These are phyloP conservation scores for Beauveria sp. DNA, from an alignment of 2,329 filamentous ascomycete species.

Conservation along the genomic window DNA sequence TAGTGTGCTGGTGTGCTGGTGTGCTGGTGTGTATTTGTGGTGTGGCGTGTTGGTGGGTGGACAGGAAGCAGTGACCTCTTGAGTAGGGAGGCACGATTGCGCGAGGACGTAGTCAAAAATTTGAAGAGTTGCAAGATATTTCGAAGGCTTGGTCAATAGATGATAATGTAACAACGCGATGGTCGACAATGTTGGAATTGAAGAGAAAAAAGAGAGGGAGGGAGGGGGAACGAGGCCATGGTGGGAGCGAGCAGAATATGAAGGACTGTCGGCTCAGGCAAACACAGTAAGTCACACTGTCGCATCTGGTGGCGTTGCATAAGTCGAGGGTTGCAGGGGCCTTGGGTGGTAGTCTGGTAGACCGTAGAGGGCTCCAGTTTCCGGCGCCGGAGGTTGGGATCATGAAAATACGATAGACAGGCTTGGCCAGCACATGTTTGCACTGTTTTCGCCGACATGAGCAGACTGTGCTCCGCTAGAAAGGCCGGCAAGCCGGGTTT, in stretches of 20 bases:
- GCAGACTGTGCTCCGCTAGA: background rate
- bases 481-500: background rate
- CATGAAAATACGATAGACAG: background rate
- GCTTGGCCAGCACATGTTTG: background rate
- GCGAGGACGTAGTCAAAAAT: background rate
- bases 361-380: conserved; percentile 1
- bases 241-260: conserved; percentile 12
- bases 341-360: background rate
- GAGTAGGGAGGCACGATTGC: background rate
- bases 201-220: conserved; percentile 11
- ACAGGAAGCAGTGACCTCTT: background rate
- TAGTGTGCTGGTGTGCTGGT: background rate
- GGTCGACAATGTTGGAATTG: background rate
- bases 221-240: conserved; percentile 11
- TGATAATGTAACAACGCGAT: background rate
- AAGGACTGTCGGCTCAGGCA: background rate
- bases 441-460: background rate
- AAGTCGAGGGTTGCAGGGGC: conserved; percentile 5
- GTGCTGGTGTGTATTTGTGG: background rate
- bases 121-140: too few species aligned
- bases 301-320: conserved; percentile 12
- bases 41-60: background rate
- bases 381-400: conserved; percentile 2
- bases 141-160: background rate
- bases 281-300: conserved; percentile 12